These are phyloP conservation scores for Fusarium buxicola DNA, from an alignment of 2,329 filamentous ascomycete genomes.

Conservation along the genomic window DNA sequence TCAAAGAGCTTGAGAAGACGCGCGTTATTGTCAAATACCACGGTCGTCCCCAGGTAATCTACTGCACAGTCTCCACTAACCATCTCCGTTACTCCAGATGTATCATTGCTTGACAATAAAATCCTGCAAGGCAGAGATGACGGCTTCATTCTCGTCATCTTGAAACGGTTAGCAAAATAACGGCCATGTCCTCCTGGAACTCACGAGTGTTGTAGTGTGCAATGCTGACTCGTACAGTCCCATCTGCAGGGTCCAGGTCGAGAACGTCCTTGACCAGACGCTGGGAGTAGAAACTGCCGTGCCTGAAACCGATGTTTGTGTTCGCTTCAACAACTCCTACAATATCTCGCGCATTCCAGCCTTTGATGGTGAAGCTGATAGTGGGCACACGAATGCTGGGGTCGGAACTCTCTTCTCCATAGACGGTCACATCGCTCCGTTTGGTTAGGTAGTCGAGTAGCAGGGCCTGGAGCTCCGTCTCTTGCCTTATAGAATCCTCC, in stretches of 20 bases:
- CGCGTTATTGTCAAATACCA: too few species aligned
- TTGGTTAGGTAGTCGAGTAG: conserved; percentile 69
- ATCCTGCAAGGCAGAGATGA: conserved; percentile 7
- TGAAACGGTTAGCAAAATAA: background rate
- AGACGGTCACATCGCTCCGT: conserved; percentile 66
- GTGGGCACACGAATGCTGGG: conserved; percentile 68
- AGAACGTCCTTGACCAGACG: conserved; percentile 70
- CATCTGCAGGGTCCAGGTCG: conserved; percentile 65
- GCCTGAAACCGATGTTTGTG: conserved; percentile 71
- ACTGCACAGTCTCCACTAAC: background rate
- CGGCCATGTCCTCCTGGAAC: conserved; percentile 38
- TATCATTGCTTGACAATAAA: background rate
- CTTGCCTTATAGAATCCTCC: conserved; percentile 66
- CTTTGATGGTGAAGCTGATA: conserved; percentile 73
- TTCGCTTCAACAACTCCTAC: conserved; percentile 71
- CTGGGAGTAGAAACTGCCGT: conserved; percentile 77
- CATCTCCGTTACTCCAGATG: background rate
- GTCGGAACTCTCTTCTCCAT: conserved; percentile 65
- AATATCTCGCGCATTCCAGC: conserved; percentile 65
- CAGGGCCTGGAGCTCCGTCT: conserved; percentile 67
- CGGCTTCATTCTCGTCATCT: conserved; percentile 14
- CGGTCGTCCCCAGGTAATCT: too few species aligned
- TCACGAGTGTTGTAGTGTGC: conserved; percentile 78
- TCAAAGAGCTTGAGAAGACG: too few species aligned
- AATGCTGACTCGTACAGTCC: conserved; percentile 76